These are phyloP conservation scores for Umbellularia californica DNA, from an alignment of 164 flowering plant species.

Conservation along the genomic window DNA sequence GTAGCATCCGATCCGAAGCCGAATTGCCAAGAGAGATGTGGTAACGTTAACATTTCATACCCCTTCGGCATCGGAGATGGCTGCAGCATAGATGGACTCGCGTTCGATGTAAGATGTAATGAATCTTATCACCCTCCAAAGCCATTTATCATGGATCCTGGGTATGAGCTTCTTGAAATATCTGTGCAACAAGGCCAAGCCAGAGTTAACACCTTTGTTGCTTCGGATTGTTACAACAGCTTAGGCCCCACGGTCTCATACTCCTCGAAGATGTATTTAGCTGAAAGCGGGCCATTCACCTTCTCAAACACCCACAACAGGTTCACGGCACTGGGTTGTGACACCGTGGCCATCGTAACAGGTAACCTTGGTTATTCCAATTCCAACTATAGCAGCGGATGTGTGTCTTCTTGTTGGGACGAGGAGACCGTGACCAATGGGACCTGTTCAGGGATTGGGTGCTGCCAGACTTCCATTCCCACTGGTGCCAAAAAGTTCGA, in stretches of 20 bases:
- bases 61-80: constrained; percentile 30
- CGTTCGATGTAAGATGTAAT: constrained; percentile 4
- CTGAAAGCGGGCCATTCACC: neutral
- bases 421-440: neutral
- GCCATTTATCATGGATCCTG: neutral
- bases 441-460: constrained; percentile 6
- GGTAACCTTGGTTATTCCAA: neutral
- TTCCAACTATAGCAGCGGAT: neutral
- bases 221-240: neutral
- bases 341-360: neutral
- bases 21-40: constrained; percentile 23
- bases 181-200: neutral
- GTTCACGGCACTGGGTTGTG: constrained; percentile 14
- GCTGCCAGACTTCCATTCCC: constrained; percentile 3
- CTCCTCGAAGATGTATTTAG: neutral
- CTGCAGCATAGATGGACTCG: neutral
- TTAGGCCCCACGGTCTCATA: fast-evolving
- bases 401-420: too few species aligned
- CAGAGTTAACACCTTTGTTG: neutral
- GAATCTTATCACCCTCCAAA: constrained; percentile 1
- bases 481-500: neutral
- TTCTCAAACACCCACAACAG: neutral
- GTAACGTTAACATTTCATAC: constrained; percentile 25
- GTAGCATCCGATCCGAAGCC: neutral
- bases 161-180: neutral